A percentile compares a stretch with the other conserved stretches of the same genome.
These are phyloP conservation scores for Talaromyces funiculosus DNA, from an alignment of 2,329 filamentous ascomycete species.

Conservation along the genomic window DNA sequence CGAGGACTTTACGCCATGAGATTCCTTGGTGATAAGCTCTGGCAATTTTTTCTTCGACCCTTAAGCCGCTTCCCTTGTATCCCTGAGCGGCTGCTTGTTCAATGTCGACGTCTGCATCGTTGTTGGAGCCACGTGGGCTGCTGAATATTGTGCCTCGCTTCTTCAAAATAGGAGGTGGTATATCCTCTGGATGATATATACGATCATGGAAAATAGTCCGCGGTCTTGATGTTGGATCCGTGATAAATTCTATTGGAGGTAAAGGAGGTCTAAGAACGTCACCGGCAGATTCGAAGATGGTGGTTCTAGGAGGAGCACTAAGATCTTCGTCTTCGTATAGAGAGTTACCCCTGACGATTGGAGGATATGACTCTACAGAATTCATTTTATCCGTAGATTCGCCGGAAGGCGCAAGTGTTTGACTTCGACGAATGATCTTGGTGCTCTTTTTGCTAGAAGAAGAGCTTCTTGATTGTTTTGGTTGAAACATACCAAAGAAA, in stretches of 20 bases:
- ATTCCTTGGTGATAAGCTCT: conserved; percentile 87
- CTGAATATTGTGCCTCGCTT: conserved; percentile 36
- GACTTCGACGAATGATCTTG: conserved; percentile 70
- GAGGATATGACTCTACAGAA: conserved; percentile 13
- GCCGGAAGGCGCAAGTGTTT: conserved; percentile 54
- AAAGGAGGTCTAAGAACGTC: conserved; percentile 88
- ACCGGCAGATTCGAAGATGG: conserved; percentile 89
- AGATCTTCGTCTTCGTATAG: conserved; percentile 46
- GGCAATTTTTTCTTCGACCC: conserved; percentile 96
- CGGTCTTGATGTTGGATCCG: conserved; percentile 73
- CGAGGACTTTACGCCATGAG: conserved; percentile 93
- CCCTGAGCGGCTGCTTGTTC: conserved; percentile 20
- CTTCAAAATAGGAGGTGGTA: conserved; percentile 64
- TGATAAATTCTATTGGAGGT: conserved; percentile 72
- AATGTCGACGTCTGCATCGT: conserved; percentile 12
- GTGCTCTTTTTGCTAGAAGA: conserved; percentile 40
- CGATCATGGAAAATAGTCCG: conserved; percentile 96
- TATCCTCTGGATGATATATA: conserved; percentile 88
- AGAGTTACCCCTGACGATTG: conserved; percentile 47
- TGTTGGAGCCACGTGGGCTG: conserved; percentile 17
- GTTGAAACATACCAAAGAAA: conserved; percentile 70
- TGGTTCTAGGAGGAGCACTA: conserved; percentile 77
- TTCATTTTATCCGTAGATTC: conserved; percentile 15
- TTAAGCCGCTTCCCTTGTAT: conserved; percentile 51
- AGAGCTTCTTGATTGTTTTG: conserved; percentile 45